These are phyloP conservation scores for Didymella sp. DNA, from an alignment of 2,329 filamentous ascomycete species.

Conservation along the genomic window DNA sequence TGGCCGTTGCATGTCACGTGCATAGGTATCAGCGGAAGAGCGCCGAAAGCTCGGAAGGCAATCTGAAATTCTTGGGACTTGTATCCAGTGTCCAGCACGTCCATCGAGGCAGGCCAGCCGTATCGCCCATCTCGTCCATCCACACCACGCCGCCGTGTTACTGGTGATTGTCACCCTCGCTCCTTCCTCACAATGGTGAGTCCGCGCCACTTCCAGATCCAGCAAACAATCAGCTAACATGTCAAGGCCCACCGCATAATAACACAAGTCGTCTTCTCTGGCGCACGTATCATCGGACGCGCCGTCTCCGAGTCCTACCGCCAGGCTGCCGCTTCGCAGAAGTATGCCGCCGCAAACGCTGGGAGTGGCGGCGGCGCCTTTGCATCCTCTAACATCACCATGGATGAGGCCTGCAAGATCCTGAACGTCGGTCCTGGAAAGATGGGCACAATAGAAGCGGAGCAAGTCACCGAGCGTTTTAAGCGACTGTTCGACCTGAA, in stretches of 20 bases:
- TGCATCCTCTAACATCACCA: conserved; percentile 76
- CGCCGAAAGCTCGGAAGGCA: conserved; percentile 40
- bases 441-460: conserved; percentile 76
- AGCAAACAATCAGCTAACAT: conserved; percentile 31
- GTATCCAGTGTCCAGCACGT: conserved; percentile 25
- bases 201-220: neutral
- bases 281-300: conserved; percentile 88
- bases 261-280: conserved; percentile 89
- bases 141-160: neutral
- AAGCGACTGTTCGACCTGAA: conserved; percentile 95
- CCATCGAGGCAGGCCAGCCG: conserved; percentile 20
- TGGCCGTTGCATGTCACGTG: conserved; percentile 40
- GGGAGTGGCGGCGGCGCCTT: conserved; percentile 59
- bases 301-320: conserved; percentile 95
- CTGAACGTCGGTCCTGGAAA: conserved; percentile 92
- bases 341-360: conserved; percentile 77
- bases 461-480: conserved; percentile 83
- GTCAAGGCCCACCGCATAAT: conserved; percentile 89
- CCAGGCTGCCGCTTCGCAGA: conserved; percentile 86
- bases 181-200: conserved; percentile 37
- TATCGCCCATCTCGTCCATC: conserved; percentile 3
- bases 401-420: conserved; percentile 97
- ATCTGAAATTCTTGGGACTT: conserved; percentile 22
- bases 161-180: neutral
- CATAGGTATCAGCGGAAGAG: conserved; percentile 19